These are phyloP conservation scores for Picochlorum sp. DNA, from an alignment of 139 green algal species.

Conservation along the genomic window DNA sequence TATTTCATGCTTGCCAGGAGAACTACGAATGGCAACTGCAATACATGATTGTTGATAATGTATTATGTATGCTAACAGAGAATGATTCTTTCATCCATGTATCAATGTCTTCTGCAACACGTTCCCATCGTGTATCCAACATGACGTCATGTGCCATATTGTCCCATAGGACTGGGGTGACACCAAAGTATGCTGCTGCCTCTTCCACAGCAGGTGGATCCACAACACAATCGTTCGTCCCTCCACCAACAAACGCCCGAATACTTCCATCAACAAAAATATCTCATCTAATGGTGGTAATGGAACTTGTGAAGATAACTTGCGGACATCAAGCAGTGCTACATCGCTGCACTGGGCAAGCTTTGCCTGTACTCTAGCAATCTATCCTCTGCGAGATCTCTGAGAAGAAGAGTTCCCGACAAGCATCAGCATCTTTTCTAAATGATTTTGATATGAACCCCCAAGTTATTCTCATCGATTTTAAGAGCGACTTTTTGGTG, in stretches of 20 bases:
- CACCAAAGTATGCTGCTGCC: constrained; percentile 38
- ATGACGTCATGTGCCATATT: constrained; percentile 77
- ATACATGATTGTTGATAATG: neutral
- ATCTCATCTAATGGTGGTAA: constrained; percentile 24
- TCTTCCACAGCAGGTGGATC: constrained; percentile 44
- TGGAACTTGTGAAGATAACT: constrained; percentile 41
- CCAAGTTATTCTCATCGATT: constrained; percentile 56
- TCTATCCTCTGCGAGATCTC: constrained; percentile 42
- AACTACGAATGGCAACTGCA: neutral
- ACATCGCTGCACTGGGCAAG: constrained; percentile 33
- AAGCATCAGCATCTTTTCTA: constrained; percentile 27
- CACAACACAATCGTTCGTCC: constrained; percentile 48
- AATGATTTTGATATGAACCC: constrained; percentile 60
- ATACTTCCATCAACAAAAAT: constrained; percentile 22
- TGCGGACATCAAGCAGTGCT: constrained; percentile 45
- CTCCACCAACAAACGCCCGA: constrained; percentile 53
- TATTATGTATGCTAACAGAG: neutral
- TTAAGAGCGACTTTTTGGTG: constrained; percentile 19
- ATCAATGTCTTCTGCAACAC: constrained; percentile 39
- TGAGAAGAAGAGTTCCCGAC: constrained; percentile 62
- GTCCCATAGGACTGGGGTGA: constrained; percentile 36
- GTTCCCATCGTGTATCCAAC: constrained; percentile 65
- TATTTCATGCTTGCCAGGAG: neutral
- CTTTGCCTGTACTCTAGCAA: constrained; percentile 44
- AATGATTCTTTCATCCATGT: constrained; percentile 30